Percentiles rank a stretch among this genome's conserved stretches.
These are phyloP conservation scores for Oenanthe javanica DNA, from an alignment of 140 eudicot genomes.

Conservation along the genomic window DNA sequence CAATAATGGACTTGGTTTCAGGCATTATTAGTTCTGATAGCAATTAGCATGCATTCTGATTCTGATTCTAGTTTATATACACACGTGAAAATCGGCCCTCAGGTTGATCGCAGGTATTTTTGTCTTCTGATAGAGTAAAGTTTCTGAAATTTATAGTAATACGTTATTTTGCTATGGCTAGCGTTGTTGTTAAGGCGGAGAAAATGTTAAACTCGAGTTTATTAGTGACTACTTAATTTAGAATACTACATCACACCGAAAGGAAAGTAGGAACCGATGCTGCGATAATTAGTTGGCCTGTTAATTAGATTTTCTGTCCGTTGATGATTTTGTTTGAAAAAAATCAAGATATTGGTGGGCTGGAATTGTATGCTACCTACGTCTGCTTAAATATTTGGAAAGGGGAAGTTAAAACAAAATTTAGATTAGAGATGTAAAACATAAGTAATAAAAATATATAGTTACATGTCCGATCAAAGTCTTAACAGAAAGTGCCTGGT, in stretches of 20 bases:
- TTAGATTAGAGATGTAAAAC: not conserved
- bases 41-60: not conserved
- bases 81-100: not conserved
- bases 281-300: not conserved
- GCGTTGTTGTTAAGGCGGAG: not conserved
- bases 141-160: not conserved
- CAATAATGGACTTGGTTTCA: not conserved
- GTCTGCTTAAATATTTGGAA: not conserved
- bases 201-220: not conserved
- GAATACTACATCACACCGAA: not conserved
- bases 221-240: not conserved
- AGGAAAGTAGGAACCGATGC: not conserved
- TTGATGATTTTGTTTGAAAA: not conserved
- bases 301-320: not conserved
- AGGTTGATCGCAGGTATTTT: not conserved
- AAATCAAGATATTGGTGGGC: too few species aligned
- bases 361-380: not conserved
- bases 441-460: not conserved
- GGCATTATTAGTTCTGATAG: not conserved
- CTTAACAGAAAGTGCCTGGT: slow-evolving; percentile 7
- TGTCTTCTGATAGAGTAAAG: not conserved
- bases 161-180: not conserved
- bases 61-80: not conserved
- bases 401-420: not conserved
- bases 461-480: slow-evolving; percentile 5